phyloP scores from a whole-genome alignment of 495 filamentous ascomycete species.

The Trichoderma erinaceum region DNA sequence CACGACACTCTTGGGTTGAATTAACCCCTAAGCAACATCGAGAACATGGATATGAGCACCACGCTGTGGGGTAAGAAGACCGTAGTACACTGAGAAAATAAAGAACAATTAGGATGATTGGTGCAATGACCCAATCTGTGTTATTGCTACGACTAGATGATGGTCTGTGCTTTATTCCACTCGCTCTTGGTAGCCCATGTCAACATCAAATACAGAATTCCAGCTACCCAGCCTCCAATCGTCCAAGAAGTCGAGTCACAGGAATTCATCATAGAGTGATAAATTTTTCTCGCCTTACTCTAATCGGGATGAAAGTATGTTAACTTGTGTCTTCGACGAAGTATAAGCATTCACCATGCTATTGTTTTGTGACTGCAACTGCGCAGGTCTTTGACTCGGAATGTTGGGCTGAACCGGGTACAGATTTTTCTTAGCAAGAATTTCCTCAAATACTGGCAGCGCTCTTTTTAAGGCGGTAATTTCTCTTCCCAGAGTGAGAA shows the following conservation, averaged over 20 bases:
- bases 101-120: not conserved
- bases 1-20: too few species aligned
- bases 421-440: not conserved
- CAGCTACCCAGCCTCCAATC: not conserved
- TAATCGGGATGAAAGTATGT: not conserved
- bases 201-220: not conserved
- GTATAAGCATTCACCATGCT: not conserved
- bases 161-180: not conserved
- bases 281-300: not conserved
- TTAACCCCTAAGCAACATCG: too few species aligned
- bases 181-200: not conserved
- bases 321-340: not conserved
- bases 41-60: too few species aligned
- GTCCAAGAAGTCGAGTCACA: not conserved
- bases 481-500: not conserved
- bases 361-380: not conserved
- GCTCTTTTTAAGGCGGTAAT: not conserved
- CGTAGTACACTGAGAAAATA: too few species aligned
- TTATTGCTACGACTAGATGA: not conserved
- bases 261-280: not conserved
- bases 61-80: too few species aligned
- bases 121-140: not conserved
- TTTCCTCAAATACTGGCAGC: not conserved
- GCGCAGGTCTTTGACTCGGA: not conserved
- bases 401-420: not conserved